Conservation (phyloP, 305 asterid species). For the Fraxinus sp. region DNA sequence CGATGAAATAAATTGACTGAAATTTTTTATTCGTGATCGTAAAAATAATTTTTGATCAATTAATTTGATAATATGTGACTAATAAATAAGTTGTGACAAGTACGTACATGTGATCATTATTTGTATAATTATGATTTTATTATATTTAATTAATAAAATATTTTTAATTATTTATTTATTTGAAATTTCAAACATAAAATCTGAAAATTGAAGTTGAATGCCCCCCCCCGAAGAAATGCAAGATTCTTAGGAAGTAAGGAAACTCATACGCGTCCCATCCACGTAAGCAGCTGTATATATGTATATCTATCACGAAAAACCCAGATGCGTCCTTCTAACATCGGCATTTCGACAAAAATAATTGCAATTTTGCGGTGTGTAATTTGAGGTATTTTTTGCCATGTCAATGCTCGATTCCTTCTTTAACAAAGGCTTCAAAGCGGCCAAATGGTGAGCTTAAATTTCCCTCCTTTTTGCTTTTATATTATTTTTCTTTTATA, state of each 20-base stretch:
- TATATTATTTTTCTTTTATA: constrained; percentile 8
- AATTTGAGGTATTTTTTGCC: constrained; percentile 21
- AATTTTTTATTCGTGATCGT: no score
- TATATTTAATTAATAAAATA: no score
- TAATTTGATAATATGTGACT: no score
- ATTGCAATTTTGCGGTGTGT: constrained; percentile 4
- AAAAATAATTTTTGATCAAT: no score
- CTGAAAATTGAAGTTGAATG: no score
- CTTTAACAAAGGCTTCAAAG: constrained; percentile 81
- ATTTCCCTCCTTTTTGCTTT: background rate
- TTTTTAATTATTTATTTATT: no score
- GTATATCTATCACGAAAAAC: background rate
- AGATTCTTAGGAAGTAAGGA: background rate
- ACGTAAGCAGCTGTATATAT: background rate
- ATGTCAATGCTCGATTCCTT: constrained; percentile 63
- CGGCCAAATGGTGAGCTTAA: constrained; percentile 67
- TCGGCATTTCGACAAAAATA: background rate
- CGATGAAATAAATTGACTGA: no score
- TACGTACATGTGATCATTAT: no score
- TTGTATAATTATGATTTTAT: no score
- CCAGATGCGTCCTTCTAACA: background rate
- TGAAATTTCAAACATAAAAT: no score
- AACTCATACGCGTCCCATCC: constrained; percentile 31
- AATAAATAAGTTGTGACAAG: no score
- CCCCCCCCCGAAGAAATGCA: background rate